Evolutionary conservation across 176 grass and related monocot genomes (phyloP).

Genomic region (Secale cereale): DNA sequence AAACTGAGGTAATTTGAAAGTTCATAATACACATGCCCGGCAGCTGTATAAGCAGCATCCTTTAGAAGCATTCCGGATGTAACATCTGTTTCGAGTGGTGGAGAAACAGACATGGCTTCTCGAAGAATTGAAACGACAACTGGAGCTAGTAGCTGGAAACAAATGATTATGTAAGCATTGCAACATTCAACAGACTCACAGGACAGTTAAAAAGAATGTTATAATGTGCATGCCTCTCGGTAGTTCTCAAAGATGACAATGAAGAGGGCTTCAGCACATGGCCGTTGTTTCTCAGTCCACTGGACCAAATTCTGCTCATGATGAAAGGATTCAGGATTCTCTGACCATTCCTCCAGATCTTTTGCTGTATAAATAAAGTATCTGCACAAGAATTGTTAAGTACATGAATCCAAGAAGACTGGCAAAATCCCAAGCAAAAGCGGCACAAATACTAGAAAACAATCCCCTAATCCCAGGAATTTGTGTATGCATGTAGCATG

Average conservation of each 20-base stretch:
- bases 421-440: slow-evolving; percentile 1
- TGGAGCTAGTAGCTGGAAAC: slow-evolving; percentile 70
- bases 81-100: slow-evolving; percentile 81
- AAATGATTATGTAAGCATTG: slow-evolving; percentile 36
- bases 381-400: slow-evolving; percentile 41
- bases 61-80: slow-evolving; percentile 95
- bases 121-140: slow-evolving; percentile 85
- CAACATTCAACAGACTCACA: slow-evolving; percentile 1
- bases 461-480: not conserved
- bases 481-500: not conserved
- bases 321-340: slow-evolving; percentile 85
- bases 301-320: slow-evolving; percentile 97
- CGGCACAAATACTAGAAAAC: not conserved
- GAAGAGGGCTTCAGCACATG: slow-evolving; percentile 94
- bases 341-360: slow-evolving; percentile 90
- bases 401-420: not conserved
- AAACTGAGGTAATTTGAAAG: slow-evolving; percentile 94
- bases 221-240: slow-evolving; percentile 57
- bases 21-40: slow-evolving; percentile 97
- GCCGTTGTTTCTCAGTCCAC: slow-evolving; percentile 88
- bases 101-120: slow-evolving; percentile 81
- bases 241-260: slow-evolving; percentile 97
- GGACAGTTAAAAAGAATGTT: not conserved
- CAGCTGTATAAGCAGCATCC: slow-evolving; percentile 94
- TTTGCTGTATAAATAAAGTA: slow-evolving; percentile 96